Conservation (phyloP, 805 yeast species). For the Ogataea angusta region DNA sequence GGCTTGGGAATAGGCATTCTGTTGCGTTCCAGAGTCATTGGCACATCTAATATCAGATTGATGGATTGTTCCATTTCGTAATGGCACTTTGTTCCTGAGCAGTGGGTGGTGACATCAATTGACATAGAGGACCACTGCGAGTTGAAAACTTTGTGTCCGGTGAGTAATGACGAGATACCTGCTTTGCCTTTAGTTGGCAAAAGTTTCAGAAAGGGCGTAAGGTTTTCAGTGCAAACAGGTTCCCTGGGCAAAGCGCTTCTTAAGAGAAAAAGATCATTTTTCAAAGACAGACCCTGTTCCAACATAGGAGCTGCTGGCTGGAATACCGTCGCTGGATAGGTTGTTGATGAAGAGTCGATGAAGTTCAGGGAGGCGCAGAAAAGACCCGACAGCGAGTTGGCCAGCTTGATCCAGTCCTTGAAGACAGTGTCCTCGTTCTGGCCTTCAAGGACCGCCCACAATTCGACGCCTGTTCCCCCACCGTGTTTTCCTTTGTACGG, state of each 20-base stretch:
- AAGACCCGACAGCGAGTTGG: slow-evolving; percentile 78
- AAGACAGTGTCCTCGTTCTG: slow-evolving; percentile 50
- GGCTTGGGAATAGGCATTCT: slow-evolving; percentile 80
- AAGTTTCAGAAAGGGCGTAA: slow-evolving; percentile 87
- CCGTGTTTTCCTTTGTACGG: slow-evolving; percentile 68
- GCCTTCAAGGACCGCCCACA: slow-evolving; percentile 85
- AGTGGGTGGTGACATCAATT: slow-evolving; percentile 65
- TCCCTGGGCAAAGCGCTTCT: slow-evolving; percentile 92
- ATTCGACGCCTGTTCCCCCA: slow-evolving; percentile 95
- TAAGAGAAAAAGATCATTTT: slow-evolving; percentile 50
- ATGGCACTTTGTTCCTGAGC: slow-evolving; percentile 43
- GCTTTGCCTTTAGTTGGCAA: slow-evolving; percentile 90
- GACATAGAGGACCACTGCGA: slow-evolving; percentile 94
- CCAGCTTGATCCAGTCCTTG: slow-evolving; percentile 64
- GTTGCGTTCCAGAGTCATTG: slow-evolving; percentile 59
- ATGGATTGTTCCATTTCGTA: slow-evolving; percentile 62
- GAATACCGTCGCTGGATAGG: slow-evolving; percentile 52
- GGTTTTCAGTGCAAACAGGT: slow-evolving; percentile 93
- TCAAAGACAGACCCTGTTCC: slow-evolving; percentile 25
- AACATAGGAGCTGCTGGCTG: slow-evolving; percentile 23
- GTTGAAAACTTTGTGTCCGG: slow-evolving; percentile 88
- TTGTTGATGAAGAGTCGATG: slow-evolving; percentile 75
- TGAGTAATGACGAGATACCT: slow-evolving; percentile 79
- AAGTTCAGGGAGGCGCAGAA: slow-evolving; percentile 95
- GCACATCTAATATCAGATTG: slow-evolving; percentile 69